Evolutionary conservation across 371 early-diverging fungal genomes (phyloP).

Genomic region (Rhizopus arrhizus): DNA sequence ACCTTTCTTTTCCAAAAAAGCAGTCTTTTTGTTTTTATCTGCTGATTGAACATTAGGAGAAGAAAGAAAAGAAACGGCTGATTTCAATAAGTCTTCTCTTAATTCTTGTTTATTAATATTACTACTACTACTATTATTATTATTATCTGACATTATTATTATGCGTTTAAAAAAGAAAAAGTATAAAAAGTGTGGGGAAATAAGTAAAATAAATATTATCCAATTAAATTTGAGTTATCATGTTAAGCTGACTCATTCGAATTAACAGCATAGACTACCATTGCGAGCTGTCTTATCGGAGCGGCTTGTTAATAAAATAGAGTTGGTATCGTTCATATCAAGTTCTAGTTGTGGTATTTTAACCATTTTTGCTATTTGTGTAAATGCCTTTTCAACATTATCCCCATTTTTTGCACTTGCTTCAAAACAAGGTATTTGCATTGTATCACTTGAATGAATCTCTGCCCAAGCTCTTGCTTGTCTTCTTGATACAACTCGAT

Average conservation of each 20-base stretch:
- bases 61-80: slow-evolving; percentile 60
- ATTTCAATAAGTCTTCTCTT: slow-evolving; percentile 58
- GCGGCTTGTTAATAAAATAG: slow-evolving; percentile 24
- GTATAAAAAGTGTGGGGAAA: neutral
- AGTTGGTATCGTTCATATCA: slow-evolving; percentile 44
- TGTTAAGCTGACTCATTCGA: slow-evolving; percentile 3
- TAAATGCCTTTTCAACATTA: slow-evolving; percentile 90
- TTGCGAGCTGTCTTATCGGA: slow-evolving; percentile 7
- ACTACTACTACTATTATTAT: neutral
- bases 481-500: slow-evolving; percentile 72
- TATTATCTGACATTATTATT: neutral
- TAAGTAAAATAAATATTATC: neutral
- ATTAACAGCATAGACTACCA: slow-evolving; percentile 18
- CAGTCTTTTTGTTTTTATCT: slow-evolving; percentile 60
- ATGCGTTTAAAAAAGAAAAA: neutral
- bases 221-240: neutral
- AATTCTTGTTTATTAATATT: neutral
- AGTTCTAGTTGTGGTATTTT: slow-evolving; percentile 59
- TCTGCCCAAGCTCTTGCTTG: slow-evolving; percentile 59
- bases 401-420: slow-evolving; percentile 92
- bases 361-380: slow-evolving; percentile 76
- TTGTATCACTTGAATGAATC: slow-evolving; percentile 42
- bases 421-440: slow-evolving; percentile 85
- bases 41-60: slow-evolving; percentile 62
- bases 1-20: slow-evolving; percentile 66